Evolutionary conservation across 257 asterid genomes (phyloP).

Genomic region (Jacaranda mimosifolia): DNA sequence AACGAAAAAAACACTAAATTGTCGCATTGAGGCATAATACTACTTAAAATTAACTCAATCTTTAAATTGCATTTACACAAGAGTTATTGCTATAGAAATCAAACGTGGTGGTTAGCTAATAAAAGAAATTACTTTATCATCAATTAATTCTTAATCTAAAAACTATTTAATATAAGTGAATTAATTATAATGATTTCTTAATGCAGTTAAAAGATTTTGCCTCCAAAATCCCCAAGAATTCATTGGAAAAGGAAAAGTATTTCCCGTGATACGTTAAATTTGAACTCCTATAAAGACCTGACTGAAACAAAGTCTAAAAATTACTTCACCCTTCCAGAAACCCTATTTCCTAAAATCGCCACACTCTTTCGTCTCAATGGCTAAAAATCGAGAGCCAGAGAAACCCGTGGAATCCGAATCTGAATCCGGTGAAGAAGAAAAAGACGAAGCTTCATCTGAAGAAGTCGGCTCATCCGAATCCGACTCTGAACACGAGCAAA

Average conservation of each 20-base stretch:
- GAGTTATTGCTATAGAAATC: too few relatives aligned
- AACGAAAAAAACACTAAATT: too few relatives aligned
- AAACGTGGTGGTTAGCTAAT: too few relatives aligned
- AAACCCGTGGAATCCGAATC: constrained; percentile 27
- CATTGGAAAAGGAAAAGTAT: background rate
- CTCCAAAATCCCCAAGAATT: too few relatives aligned
- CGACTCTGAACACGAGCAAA: constrained; percentile 40
- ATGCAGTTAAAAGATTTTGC: too few relatives aligned
- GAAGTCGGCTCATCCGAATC: constrained; percentile 36
- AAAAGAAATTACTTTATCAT: too few relatives aligned
- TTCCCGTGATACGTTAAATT: background rate
- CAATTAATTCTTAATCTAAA: too few relatives aligned
- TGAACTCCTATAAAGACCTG: background rate
- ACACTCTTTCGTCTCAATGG: constrained; percentile 32
- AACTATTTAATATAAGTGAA: too few relatives aligned
- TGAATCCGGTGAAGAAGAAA: constrained; percentile 40
- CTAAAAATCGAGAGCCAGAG: constrained; percentile 28
- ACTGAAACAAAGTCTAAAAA: background rate
- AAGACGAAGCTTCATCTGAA: constrained; percentile 32
- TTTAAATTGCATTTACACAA: too few relatives aligned
- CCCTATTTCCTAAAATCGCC: background rate
- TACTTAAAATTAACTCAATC: too few relatives aligned
- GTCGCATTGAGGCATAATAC: too few relatives aligned
- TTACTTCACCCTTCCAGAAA: background rate
- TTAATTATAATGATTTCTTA: too few relatives aligned